These are phyloP conservation scores for Corniculantispora saksenae DNA, from an alignment of 2,329 filamentous ascomycete genomes.

Conservation along the genomic window DNA sequence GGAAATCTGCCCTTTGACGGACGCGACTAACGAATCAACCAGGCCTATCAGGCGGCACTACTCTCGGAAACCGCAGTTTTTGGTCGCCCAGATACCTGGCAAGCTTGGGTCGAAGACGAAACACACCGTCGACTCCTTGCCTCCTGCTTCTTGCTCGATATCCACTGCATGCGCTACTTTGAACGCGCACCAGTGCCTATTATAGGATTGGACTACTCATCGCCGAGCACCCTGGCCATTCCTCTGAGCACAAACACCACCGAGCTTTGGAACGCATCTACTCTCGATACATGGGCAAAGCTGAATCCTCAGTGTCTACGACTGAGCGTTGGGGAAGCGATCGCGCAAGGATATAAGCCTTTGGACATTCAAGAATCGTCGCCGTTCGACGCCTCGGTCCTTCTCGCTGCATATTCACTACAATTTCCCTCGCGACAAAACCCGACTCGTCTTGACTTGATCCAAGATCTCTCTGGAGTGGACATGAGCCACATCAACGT, in stretches of 20 bases:
- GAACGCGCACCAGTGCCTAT: constrained; percentile 45
- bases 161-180: constrained; percentile 56
- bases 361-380: constrained; percentile 37
- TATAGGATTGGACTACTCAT: constrained; percentile 39
- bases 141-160: constrained; percentile 58
- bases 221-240: constrained; percentile 40
- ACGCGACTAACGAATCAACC: not conserved
- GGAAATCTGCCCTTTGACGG: constrained; percentile 12
- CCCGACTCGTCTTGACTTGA: constrained; percentile 29
- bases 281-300: constrained; percentile 47
- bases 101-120: constrained; percentile 54
- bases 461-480: constrained; percentile 28
- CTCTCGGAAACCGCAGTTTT: not conserved
- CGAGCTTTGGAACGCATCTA: constrained; percentile 51
- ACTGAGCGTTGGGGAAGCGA: constrained; percentile 30
- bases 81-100: constrained; percentile 34
- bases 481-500: constrained; percentile 33
- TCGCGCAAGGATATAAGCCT: constrained; percentile 37
- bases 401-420: constrained; percentile 42
- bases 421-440: constrained; percentile 38
- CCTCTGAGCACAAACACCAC: constrained; percentile 48
- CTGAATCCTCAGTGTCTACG: constrained; percentile 30
- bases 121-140: constrained; percentile 54
- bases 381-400: constrained; percentile 41
- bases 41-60: not conserved